Percentiles rank a stretch among this genome's conserved stretches.
Evolutionary conservation across 169 alveolate species (phyloP).

Genomic region (Plasmodium sp.): DNA sequence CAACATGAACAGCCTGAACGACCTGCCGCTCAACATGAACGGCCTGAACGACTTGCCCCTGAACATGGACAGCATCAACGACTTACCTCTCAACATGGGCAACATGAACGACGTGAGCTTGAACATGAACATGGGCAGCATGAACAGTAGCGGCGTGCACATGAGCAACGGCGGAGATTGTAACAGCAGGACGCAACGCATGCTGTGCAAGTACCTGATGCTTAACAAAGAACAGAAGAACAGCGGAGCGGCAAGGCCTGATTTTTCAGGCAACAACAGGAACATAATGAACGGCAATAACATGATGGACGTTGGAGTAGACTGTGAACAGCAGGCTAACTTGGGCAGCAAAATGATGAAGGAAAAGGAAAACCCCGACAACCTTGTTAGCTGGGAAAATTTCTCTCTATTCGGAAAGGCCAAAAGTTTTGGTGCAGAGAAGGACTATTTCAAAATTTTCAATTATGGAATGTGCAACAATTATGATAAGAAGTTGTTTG

Average conservation of each 20-base stretch:
- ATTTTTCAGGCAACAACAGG: background rate
- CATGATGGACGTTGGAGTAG: slow-evolving; percentile 5
- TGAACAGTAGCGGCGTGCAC: background rate
- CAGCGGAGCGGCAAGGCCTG: background rate
- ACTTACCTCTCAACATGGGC: background rate
- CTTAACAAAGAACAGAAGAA: background rate
- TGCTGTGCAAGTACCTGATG: background rate
- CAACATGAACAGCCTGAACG: background rate
- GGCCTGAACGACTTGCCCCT: background rate
- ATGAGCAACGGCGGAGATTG: background rate
- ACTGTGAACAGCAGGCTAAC: background rate
- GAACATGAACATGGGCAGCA: background rate
- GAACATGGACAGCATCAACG: background rate
- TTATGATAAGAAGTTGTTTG: slow-evolving; percentile 25
- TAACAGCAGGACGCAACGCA: background rate
- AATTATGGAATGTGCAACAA: slow-evolving; percentile 69
- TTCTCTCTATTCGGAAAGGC: slow-evolving; percentile 28
- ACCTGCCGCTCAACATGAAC: background rate
- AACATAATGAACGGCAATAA: background rate
- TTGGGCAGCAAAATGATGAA: background rate
- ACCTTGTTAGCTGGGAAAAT: slow-evolving; percentile 33
- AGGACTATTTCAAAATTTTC: slow-evolving; percentile 59
- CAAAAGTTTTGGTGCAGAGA: slow-evolving; percentile 8
- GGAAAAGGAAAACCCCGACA: background rate
- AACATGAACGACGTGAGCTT: background rate